Base-by-base conservation (phyloP, 352 stramenopile genomes). In the Phytophthora cryptogea region DNA sequence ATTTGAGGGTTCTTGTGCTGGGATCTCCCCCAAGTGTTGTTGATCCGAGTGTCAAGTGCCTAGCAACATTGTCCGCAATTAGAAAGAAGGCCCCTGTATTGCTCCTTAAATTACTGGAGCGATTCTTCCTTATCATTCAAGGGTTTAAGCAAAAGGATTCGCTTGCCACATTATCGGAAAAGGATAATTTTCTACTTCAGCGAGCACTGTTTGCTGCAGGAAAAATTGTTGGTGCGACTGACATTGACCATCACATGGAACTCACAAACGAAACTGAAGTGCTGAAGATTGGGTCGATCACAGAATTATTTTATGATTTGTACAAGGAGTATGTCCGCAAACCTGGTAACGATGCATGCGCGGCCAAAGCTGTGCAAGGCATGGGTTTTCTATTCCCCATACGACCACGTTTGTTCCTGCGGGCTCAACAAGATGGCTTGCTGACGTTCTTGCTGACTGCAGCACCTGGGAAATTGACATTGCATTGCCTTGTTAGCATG, bases 1-100 rank as follows among this genome's bases (percentile, higher is more conserved):
- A 94, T 61, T 63, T 96, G 28, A 92, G 81, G 40, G 36, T 63
- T 9, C 49, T 95, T 16, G 62, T 95, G 11, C 70, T 88, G 26
- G 49, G 70, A 4, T 78, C 85, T 11, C 76, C 83, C n/a, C 87
- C 87, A n/a, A 93, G 86, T 47, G 86, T 96, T 45, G 87, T 96
- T 20, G 77, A 74, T 35, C 80, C 83, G 8, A 90, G 82, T 58
- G 72, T 96, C 52, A 72, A 85, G 37, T 96, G 86, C 39, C 69
- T 94, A 8, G 76, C 82, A 20, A 82, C 73, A 4, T 70, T 96
- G 20, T 72, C 76, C 4, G 63, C 27, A 13, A 60, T 51, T 14
- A 77, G 68, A 7, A 86, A 74, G 11, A 87, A 74, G 20, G 54
- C 67, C 0, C 78, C 79, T 20, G 43, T 59, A 3, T 11, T 88